Evolutionary conservation across 768 basidiomycete genomes (phyloP).

Genomic region (Russula griseocarnosa): DNA sequence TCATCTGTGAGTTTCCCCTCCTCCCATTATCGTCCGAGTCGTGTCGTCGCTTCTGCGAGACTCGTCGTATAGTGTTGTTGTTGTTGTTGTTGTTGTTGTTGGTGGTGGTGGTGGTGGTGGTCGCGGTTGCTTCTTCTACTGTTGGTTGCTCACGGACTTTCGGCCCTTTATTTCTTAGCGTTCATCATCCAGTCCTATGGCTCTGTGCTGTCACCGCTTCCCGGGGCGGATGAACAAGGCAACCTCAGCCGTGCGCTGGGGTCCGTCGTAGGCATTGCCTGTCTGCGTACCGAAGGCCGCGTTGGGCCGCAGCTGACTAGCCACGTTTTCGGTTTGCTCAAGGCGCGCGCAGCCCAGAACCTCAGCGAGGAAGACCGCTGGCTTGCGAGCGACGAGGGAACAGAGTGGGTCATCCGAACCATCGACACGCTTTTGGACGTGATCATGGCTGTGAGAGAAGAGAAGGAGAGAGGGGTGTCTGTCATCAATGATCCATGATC

Average conservation of each 20-base stretch:
- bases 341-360: constrained; percentile 61
- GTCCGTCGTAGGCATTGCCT: constrained; percentile 80
- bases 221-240: constrained; percentile 58
- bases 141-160: constrained; percentile 4
- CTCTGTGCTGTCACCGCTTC: constrained; percentile 68
- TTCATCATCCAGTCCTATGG: constrained; percentile 89
- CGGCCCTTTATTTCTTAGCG: constrained; percentile 45
- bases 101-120: too few species aligned
- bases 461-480: too few species aligned
- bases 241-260: constrained; percentile 82
- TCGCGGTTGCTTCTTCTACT: neutral
- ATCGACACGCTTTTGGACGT: constrained; percentile 79
- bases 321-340: constrained; percentile 87
- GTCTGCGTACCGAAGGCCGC: constrained; percentile 76
- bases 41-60: constrained; percentile 3
- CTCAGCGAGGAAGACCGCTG: constrained; percentile 69
- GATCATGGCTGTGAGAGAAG: constrained; percentile 40
- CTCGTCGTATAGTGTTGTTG: neutral
- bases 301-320: constrained; percentile 86
- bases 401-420: constrained; percentile 82
- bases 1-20: constrained; percentile 66
- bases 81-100: neutral
- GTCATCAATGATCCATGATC: constrained; percentile 25
- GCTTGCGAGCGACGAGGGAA: constrained; percentile 81
- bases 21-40: too few species aligned